phyloP scores from a whole-genome alignment of 2,329 filamentous ascomycete genomes.

The Macrophomina phaseolina region DNA sequence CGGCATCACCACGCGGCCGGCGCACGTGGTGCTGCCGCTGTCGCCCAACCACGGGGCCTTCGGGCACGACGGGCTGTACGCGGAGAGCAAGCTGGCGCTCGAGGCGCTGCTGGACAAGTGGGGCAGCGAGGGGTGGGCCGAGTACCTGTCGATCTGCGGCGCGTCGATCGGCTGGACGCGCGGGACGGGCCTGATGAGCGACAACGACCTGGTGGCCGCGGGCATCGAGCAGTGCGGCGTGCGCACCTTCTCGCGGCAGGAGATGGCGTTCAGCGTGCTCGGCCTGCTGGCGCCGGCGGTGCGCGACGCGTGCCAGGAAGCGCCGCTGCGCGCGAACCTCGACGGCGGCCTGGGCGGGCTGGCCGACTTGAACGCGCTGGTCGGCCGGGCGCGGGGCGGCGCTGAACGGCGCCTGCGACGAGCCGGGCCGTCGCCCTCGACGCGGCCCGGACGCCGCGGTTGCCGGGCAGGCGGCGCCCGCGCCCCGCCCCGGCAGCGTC shows the following conservation, averaged over 20 bases:
- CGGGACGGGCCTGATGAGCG: conserved; percentile 51
- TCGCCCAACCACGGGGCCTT: conserved; percentile 54
- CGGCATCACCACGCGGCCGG: conserved; percentile 41
- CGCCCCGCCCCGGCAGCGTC: not conserved
- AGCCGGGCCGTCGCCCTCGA: not conserved
- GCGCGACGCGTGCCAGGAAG: not conserved
- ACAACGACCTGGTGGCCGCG: conserved; percentile 49
- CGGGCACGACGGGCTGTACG: conserved; percentile 52
- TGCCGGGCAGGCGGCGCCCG: not conserved
- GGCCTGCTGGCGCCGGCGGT: not conserved
- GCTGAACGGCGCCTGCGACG: not conserved
- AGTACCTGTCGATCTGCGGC: conserved; percentile 49
- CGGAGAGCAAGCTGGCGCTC: conserved; percentile 52
- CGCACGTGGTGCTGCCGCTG: conserved; percentile 50
- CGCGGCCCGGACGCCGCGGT: not conserved
- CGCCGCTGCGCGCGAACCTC: not conserved
- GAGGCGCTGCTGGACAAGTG: conserved; percentile 44
- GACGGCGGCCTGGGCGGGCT: not conserved
- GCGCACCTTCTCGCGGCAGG: conserved; percentile 47
- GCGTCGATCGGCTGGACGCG: conserved; percentile 55
- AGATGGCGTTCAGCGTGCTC: conserved; percentile 51
- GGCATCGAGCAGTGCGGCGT: conserved; percentile 46
- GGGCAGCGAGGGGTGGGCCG: conserved; percentile 45
- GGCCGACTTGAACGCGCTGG: not conserved
- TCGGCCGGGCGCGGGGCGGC: not conserved